Base-by-base conservation (phyloP, 345 rosid species). In the Brassica carinata region DNA sequence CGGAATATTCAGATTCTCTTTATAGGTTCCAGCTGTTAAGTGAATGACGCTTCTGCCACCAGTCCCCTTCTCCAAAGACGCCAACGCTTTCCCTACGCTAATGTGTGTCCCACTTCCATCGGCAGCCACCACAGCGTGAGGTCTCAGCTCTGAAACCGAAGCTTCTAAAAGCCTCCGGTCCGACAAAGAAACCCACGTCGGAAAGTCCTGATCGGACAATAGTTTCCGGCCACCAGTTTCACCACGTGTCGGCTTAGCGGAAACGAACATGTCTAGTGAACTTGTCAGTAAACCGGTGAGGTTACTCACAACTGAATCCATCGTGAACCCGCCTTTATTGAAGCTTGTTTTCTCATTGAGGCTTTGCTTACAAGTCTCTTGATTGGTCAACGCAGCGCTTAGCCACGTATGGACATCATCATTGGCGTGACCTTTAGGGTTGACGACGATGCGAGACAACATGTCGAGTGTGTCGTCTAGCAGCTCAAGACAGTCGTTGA, bases 301-400 rank as follows among this genome's bases (percentile, higher is more conserved):
- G 31, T 85, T 81, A 26, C 71, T 53, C 10, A 86, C 75, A 26
- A 67, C 3, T 34, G 71, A 61, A 69, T 61, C 82, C 79, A 73
- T 70, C 64, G 72, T 26, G 7, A 7, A 15, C 33, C 23, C 43
- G 0, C 55, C 40, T 63, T 66, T 73, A 48, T 74, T 51, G 45
- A 51, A 64, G 70, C 81, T 84, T 11, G 58, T 48, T 9, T 75
- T 69, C 55, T 77, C 76, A 14, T 4, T 71, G 18, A 88, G 84
- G 38, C 91, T 84, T 33, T 87, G 81, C 1, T 79, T 55, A 73
- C 90, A 88, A 1, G 90, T 84, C 67, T 84, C 83, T 83, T 87
- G 87, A 43, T 88, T 87, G 48, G 91, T 88, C 31, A 88, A 77
- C 7, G 90, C 85, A 0, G 91, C 88, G 69, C 90, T 87, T 55